Conservation (phyloP, 768 basidiomycete species). For the Melanogaster broomeanus region DNA sequence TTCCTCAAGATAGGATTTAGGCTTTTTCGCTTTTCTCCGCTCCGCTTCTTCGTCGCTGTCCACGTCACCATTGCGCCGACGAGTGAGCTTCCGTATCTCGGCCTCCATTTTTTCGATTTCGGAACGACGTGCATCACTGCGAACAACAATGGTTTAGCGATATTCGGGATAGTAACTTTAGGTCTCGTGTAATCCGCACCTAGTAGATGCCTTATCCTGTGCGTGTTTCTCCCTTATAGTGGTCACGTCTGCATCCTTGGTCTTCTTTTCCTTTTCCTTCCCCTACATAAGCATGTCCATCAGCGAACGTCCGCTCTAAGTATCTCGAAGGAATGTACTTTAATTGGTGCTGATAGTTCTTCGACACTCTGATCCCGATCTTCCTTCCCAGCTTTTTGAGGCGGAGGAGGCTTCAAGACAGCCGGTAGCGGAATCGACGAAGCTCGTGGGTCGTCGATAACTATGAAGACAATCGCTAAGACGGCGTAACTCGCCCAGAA, state of each 20-base stretch:
- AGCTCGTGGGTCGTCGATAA: slow-evolving; percentile 18
- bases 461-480: slow-evolving; percentile 11
- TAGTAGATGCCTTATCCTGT: slow-evolving; percentile 62
- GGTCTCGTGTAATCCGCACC: slow-evolving; percentile 41
- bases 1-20: slow-evolving; percentile 72
- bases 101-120: slow-evolving; percentile 89
- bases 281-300: not conserved
- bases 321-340: slow-evolving; percentile 11
- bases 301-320: not conserved
- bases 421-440: slow-evolving; percentile 12
- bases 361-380: not conserved
- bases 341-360: slow-evolving; percentile 5
- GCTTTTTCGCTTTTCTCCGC: slow-evolving; percentile 57
- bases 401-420: not conserved
- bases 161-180: no score
- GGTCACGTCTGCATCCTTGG: slow-evolving; percentile 50
- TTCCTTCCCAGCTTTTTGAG: slow-evolving; percentile 2
- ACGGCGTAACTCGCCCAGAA: not conserved
- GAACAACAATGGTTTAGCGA: slow-evolving; percentile 2
- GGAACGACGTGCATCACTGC: slow-evolving; percentile 62
- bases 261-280: slow-evolving; percentile 18
- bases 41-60: slow-evolving; percentile 66
- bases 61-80: slow-evolving; percentile 52
- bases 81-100: slow-evolving; percentile 77
- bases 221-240: slow-evolving; percentile 79